Evolutionary conservation across 805 yeast species (phyloP).

Genomic region (Clavispora asparagi): DNA sequence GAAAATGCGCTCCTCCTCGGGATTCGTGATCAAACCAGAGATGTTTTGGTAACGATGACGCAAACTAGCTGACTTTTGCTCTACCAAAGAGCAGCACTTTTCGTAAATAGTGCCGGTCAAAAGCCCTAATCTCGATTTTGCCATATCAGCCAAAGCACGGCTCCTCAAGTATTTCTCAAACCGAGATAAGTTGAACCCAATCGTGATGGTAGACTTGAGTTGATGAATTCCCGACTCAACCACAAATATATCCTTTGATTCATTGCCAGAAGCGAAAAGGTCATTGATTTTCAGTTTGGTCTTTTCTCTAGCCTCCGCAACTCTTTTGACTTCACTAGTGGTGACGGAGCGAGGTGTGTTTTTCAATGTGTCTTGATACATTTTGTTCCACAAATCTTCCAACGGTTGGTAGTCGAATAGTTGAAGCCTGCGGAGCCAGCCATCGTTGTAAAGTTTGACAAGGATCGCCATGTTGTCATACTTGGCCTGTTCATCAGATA

Average conservation of each 20-base stretch:
- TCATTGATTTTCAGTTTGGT: constrained; percentile 37
- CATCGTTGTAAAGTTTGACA: constrained; percentile 25
- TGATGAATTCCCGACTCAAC: constrained; percentile 33
- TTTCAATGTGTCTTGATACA: constrained; percentile 32
- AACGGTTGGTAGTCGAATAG: constrained; percentile 28
- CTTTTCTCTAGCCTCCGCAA: constrained; percentile 56
- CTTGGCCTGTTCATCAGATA: constrained; percentile 17
- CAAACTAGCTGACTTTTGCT: constrained; percentile 45
- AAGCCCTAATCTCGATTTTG: constrained; percentile 64
- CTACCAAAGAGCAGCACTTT: constrained; percentile 52
- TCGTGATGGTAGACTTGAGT: constrained; percentile 45
- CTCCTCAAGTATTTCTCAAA: constrained; percentile 66
- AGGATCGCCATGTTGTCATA: constrained; percentile 22
- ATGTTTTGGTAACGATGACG: constrained; percentile 39
- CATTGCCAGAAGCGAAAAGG: constrained; percentile 27
- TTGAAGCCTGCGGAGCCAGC: constrained; percentile 33
- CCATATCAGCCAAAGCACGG: constrained; percentile 55
- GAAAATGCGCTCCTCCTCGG: constrained; percentile 31
- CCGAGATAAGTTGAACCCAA: constrained; percentile 60
- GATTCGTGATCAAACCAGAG: constrained; percentile 47
- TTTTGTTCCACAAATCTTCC: constrained; percentile 34
- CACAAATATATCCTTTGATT: constrained; percentile 20
- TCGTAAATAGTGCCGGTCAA: constrained; percentile 62
- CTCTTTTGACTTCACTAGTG: constrained; percentile 36
- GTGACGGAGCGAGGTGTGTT: constrained; percentile 32